Base-by-base conservation (phyloP, 768 basidiomycete genomes). In the Tricholoma hemisulphureum region DNA sequence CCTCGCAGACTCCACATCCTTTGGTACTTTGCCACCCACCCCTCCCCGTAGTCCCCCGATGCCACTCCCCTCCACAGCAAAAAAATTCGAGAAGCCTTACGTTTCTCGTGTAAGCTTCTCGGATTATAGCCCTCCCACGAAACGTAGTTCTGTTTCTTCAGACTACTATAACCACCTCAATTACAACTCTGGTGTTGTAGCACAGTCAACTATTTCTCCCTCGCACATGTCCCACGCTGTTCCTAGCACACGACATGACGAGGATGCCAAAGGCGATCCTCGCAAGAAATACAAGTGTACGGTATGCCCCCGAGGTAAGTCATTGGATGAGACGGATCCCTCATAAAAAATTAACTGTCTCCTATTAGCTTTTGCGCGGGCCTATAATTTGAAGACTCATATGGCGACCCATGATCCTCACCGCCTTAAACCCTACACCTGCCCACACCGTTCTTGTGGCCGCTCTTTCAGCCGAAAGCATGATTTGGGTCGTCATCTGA, bases 331-430 rank as follows among this genome's bases (percentile, higher is more conserved):
- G 35, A 53, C n/a, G 35, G n/a, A n/a, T 31, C 56, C 18, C 51
- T 60, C 55, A n/a, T n/a, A n/a, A n/a, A n/a, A 49, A 58, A 53
- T 60, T 32, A 57, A 45, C 55, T 4, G 28, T 58, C 52, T 57
- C 35, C 60, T 55, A 59, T 20, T 58, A 90, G 95, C 90, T 1
- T 98, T 98, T 64, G 95, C 94, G 10, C 80, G 95, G 24, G 93
- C 93, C 2, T 97, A 91, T 73, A 98, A 98, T 66, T 75, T 98
- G 57, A 98, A 98, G 78, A 95, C 95, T 0, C 95, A 97, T 71
- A 87, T 91, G 83, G 89, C 89, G 23, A 98, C 95, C 3, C 95
- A 98, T 73, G 93, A 96, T 69, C 95, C 95, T 21, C 87, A 92
- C 71, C 82, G 95, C 59, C 75, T 88, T 51, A 98, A 96, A 76